A percentile compares a stretch with the other conserved stretches of the same genome.
phyloP scores from a whole-genome alignment of 371 early-diverging fungal genomes.

The Syncephalastrum racemosum region DNA sequence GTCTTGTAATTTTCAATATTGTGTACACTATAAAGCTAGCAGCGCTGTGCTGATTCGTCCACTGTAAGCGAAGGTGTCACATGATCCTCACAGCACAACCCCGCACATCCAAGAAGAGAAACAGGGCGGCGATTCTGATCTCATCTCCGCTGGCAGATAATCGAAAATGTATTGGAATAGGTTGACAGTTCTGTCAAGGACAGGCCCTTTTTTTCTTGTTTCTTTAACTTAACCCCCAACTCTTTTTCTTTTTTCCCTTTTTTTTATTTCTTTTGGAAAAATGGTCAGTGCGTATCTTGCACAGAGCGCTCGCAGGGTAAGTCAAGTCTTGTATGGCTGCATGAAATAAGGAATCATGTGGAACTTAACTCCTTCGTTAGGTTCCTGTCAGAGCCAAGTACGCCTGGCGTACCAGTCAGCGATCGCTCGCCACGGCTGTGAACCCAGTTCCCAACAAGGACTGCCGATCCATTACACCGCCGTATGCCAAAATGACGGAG shows the following conservation, averaged over 20 bases:
- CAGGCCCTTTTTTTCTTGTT: slow-evolving; percentile 6
- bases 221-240: slow-evolving; percentile 1
- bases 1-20: too few relatives aligned
- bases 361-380: slow-evolving; percentile 2
- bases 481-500: slow-evolving; percentile 54
- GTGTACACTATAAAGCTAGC: too few relatives aligned
- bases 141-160: too few relatives aligned
- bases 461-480: slow-evolving; percentile 60
- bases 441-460: slow-evolving; percentile 51
- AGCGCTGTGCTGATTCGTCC: too few relatives aligned
- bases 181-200: too few relatives aligned
- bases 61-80: too few relatives aligned
- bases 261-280: not conserved
- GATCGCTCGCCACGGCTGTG: slow-evolving; percentile 19
- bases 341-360: not conserved
- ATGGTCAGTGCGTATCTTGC: slow-evolving; percentile 26
- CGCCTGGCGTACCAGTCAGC: slow-evolving; percentile 2
- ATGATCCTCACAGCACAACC: too few relatives aligned
- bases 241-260: slow-evolving; percentile 4
- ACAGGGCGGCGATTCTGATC: too few relatives aligned
- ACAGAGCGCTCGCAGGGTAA: slow-evolving; percentile 12
- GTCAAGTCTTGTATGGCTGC: slow-evolving; percentile 1
- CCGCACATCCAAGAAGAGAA: too few relatives aligned
- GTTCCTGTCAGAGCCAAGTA: slow-evolving; percentile 7
- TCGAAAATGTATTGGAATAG: too few relatives aligned